Evolutionary conservation across 441 rosid species (phyloP).

Genomic region (Gossypium gossypioides): DNA sequence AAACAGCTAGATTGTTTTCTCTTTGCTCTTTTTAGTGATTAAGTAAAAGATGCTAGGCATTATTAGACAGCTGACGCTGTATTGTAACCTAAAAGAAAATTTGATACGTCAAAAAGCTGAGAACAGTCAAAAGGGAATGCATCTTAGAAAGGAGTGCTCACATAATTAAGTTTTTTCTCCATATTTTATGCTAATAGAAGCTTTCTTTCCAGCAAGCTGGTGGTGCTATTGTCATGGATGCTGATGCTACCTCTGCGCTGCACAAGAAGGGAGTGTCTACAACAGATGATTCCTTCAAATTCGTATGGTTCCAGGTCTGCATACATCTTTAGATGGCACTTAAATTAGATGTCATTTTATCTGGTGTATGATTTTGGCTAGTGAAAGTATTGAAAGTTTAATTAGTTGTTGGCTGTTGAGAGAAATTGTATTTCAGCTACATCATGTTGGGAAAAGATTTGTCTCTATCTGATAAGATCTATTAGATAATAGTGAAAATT

Average conservation of each 20-base stretch:
- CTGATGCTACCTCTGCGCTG: slow-evolving; percentile 73
- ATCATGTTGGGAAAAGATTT: not conserved
- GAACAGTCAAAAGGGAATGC: not conserved
- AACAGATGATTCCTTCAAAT: slow-evolving; percentile 82
- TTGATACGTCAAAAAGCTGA: slow-evolving; percentile 1
- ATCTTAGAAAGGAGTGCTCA: not conserved
- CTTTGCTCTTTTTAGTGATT: not conserved
- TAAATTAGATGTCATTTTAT: not conserved
- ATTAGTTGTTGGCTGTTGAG: not conserved
- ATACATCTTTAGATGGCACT: not conserved
- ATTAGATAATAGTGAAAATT: slow-evolving; percentile 1
- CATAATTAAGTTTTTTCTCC: not conserved
- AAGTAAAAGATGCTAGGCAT: not conserved
- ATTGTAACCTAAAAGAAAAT: not conserved
- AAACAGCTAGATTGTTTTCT: not conserved
- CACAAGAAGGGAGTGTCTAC: slow-evolving; percentile 57
- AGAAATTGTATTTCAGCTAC: not conserved
- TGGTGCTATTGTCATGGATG: slow-evolving; percentile 82
- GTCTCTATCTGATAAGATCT: not conserved
- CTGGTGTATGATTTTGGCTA: not conserved
- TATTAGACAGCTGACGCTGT: not conserved
- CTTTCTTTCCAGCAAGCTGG: slow-evolving; percentile 63
- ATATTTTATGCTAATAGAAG: slow-evolving; percentile 15
- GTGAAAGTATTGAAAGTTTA: not conserved
- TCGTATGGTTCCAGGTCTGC: slow-evolving; percentile 67